Evolutionary conservation across 192 early-diverging fungal species (phyloP), one percentile per base, ranked within the genome.

Genomic region (Podila minutissima): DNA sequence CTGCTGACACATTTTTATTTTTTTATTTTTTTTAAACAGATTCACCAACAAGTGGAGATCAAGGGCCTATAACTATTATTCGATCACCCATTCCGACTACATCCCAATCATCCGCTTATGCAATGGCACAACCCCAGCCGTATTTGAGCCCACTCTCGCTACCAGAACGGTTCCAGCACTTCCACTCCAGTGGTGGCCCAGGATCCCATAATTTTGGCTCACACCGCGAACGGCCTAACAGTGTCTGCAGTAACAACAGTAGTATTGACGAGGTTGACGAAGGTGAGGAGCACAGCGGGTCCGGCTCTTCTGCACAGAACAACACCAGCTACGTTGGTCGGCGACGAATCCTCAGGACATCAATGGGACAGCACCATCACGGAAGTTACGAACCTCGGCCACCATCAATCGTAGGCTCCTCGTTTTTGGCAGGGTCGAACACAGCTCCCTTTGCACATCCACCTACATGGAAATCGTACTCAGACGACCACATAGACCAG

Each of bases 91-190:
- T 50, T 41, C 32, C 77, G 24, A 81, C 77, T 6, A 81, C 38
- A 10, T 81, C 77, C 15, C 77, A 72, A 48, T 69, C 77, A 24
- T 64, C 69, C 3, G 58, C 77, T 10, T 61, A 81, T 66, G 77
- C 77, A 5, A 49, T 62, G 2, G 77, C 71, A 22, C 70, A 73
- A 13, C 77, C 77, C 5, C 71, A 64, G 0, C 62, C 71, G 9
- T 69, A 69, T 22, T 29, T 51, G 9, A 81, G 63, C 35, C 70
- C 70, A 17, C 37, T 81, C n/a, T 72, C 77, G 1, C 31, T 81
- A 13, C 77, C 77, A 13, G 77, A 81, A 31, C 71, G 77, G 7
- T 81, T 81, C 60, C 77, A 81, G 55, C 71, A 81, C 37, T 73
- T 81, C 53, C 71, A 73, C 63, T 72, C 71, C 6, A 67, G 68